Evolutionary conservation across 2,329 filamentous ascomycete species (phyloP).

Genomic region (Sarocladium strictum): DNA sequence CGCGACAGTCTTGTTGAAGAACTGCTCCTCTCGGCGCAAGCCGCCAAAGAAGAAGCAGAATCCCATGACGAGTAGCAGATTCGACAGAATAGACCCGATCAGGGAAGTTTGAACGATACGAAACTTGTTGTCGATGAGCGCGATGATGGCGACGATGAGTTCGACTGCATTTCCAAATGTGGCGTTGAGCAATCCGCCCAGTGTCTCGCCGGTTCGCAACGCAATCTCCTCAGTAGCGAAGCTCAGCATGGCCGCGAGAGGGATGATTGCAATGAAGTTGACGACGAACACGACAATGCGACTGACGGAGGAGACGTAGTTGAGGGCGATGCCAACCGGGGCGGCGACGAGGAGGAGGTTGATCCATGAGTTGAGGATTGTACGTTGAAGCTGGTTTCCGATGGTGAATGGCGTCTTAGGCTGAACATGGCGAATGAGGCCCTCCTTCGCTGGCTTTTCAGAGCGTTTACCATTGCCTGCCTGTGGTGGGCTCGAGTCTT

Average conservation of each 20-base stretch:
- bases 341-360: slow-evolving; percentile 76
- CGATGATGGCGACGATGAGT: slow-evolving; percentile 82
- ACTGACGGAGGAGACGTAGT: slow-evolving; percentile 52
- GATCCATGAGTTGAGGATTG: slow-evolving; percentile 77
- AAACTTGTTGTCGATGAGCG: slow-evolving; percentile 66
- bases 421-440: slow-evolving; percentile 39
- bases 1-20: slow-evolving; percentile 87
- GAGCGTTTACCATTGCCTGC: not conserved
- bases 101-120: slow-evolving; percentile 88
- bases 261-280: slow-evolving; percentile 92
- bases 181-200: slow-evolving; percentile 85
- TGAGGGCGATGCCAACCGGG: slow-evolving; percentile 71
- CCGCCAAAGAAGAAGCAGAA: slow-evolving; percentile 92
- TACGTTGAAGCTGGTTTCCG: slow-evolving; percentile 63
- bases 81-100: slow-evolving; percentile 87
- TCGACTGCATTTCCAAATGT: slow-evolving; percentile 92
- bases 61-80: slow-evolving; percentile 80
- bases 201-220: slow-evolving; percentile 71
- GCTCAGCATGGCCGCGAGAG: slow-evolving; percentile 77
- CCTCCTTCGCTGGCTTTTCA: slow-evolving; percentile 28
- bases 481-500: not conserved
- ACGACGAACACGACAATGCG: slow-evolving; percentile 70
- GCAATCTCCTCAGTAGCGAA: slow-evolving; percentile 91
- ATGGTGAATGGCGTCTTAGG: slow-evolving; percentile 52
- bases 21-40: slow-evolving; percentile 71